Evolutionary conservation across 2,329 filamentous ascomycete genomes (phyloP).

Genomic region (Domatiomyces catenatus): DNA sequence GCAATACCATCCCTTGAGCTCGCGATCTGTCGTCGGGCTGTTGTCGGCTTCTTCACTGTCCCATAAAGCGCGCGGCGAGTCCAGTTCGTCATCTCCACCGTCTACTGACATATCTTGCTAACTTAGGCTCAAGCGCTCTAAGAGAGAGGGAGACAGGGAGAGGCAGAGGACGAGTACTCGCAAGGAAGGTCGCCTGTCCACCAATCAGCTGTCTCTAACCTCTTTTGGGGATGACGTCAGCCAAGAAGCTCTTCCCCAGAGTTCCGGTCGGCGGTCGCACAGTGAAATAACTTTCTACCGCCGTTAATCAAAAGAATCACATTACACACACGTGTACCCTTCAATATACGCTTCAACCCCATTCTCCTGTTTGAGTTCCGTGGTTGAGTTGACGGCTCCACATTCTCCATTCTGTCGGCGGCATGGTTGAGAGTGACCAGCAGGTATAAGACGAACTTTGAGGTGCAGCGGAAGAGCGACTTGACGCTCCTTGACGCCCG

Average conservation of each 20-base stretch:
- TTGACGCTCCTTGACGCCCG: too few species aligned
- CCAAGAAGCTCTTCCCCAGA: background rate
- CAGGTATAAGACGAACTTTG: too few species aligned
- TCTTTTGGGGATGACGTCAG: background rate
- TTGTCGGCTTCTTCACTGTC: slow-evolving; percentile 66
- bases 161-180: background rate
- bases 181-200: background rate
- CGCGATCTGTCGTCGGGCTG: slow-evolving; percentile 63
- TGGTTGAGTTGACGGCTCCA: too few species aligned
- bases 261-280: background rate
- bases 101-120: slow-evolving; percentile 4
- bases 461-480: too few species aligned
- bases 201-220: background rate
- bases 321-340: too few species aligned
- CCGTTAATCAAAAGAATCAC: too few species aligned
- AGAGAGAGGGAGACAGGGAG: background rate
- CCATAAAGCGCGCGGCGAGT: slow-evolving; percentile 27
- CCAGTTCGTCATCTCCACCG: slow-evolving; percentile 4
- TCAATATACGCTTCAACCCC: too few species aligned
- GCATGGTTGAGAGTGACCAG: too few species aligned
- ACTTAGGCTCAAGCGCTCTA: background rate
- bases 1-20: slow-evolving; percentile 79
- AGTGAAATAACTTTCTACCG: background rate
- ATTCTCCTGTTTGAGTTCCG: too few species aligned
- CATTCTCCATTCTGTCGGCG: too few species aligned